Evolutionary conservation across 306 rosid genomes (phyloP), one percentile per base, ranked within the genome.

Genomic region (Gastrolobium villosum): DNA sequence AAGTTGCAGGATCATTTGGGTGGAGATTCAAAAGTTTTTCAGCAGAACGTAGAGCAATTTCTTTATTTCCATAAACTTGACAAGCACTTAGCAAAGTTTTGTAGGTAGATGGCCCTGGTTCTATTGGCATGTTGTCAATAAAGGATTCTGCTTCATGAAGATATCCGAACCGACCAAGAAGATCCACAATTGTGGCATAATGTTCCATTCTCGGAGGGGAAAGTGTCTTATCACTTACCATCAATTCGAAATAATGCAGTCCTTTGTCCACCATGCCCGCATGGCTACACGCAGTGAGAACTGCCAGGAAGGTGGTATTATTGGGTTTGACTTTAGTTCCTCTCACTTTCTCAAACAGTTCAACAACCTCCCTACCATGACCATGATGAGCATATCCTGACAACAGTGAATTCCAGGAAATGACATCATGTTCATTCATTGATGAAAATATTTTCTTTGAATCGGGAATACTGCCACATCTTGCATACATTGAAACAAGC

Each of bases 401-500:
- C 48, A 84, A 78, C 57, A 84, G 45, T 4, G 90, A 60, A 40
- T 87, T 84, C 88, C 90, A 87, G 35, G 86, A 70, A 57, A 87
- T 40, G 28, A 72, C 49, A 65, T 87, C 86, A 35, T 66, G 85
- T 66, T 80, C 77, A 6, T 68, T 43, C 87, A 84, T 84, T 48
- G 15, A 61, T 10, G 26, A 62, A 73, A 87, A 87, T 5, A 44
- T 82, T 10, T 20, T 53, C 74, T 63, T 79, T 1, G 89, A 78
- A 52, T 83, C 87, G 36, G 34, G 43, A 62, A 88, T 80, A 37
- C 72, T 75, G 36, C 84, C 86, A 5, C 86, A 85, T 64, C 85
- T 87, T 64, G 89, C 87, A 52, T 88, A 88, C 89, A 88, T 80
- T 10, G 89, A 83, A 67, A 88, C 81, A 26, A 87, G 87, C 75